These are phyloP conservation scores for Plasmodium gaboni DNA, from an alignment of 169 alveolate species.

Conservation along the genomic window DNA sequence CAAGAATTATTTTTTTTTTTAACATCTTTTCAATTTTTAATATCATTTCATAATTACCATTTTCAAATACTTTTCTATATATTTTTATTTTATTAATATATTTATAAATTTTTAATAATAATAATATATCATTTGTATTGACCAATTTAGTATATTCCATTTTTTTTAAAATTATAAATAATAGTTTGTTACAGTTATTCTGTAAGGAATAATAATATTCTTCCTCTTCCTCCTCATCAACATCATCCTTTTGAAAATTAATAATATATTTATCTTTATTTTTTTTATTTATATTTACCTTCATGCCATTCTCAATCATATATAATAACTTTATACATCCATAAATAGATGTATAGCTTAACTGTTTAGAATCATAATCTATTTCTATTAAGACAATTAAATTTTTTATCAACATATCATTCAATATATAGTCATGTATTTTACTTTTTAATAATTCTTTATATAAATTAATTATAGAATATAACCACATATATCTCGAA, in stretches of 20 bases:
- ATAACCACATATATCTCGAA: no score
- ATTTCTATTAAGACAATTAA: constrained; percentile 8
- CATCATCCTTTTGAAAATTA: no score
- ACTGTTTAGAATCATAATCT: not conserved
- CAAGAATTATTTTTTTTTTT: not conserved
- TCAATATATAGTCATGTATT: constrained; percentile 19
- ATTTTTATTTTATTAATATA: constrained; percentile 20
- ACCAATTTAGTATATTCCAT: not conserved
- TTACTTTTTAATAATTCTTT: constrained; percentile 29
- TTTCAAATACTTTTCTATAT: not conserved
- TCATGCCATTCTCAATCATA: not conserved
- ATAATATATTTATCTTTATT: no score
- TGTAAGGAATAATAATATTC: no score
- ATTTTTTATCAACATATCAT: not conserved
- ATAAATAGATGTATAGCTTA: not conserved
- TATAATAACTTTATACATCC: constrained; percentile 14
- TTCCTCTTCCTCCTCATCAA: no score
- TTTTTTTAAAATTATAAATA: constrained; percentile 16
- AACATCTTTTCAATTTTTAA: not conserved
- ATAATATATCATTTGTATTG: not conserved
- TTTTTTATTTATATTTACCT: not conserved
- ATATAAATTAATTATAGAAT: not conserved
- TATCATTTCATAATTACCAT: not conserved
- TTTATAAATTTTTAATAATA: constrained; percentile 43
- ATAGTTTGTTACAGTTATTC: not conserved